Base-by-base conservation (phyloP, 345 rosid genomes). In the Laguncularia racemosa region DNA sequence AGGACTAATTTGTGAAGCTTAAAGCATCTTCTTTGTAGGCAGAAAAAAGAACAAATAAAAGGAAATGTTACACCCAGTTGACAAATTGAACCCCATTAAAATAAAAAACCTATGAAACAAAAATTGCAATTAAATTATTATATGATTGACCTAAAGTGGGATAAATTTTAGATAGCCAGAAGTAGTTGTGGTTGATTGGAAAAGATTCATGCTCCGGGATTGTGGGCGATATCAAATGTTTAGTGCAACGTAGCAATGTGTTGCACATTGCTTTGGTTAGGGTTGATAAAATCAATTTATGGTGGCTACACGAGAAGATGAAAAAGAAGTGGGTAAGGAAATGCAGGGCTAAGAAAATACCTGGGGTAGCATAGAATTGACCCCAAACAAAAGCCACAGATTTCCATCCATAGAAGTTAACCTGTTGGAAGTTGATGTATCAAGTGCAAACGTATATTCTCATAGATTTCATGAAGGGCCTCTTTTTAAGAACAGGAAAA, bases 181-280 rank as follows among this genome's bases (percentile, higher is more conserved):
- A 33, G 86, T 84, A 2, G 93, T 78, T 11, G 91, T 83, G 0
- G 97, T 80, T 1, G 95, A 81, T 97, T 96, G 90, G 80, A 81
- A 95, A 18, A 85, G 82, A 78, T 85, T 89, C 74, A 90, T 82
- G 73, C 85, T 85, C 3, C 80, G 56, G 33, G 84, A 72, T 66
- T 90, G 97, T 73, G 82, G 97, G 62, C 81, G 81, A 58, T 65
- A 74, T 43, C 60, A 80, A 56, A 95, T 86, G 58, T 73, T 95
- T 48, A 87, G 74, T 20, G 99, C 97, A 57, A 95, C 82, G 62
- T 90, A 90, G 75, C 81, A 90, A 69, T 95, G 99, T 21, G 97
- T 95, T 17, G 93, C 96, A 71, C 97, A 90, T 73, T 88, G 81
- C 73, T 84, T 88, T 14, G 87, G 96, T 63, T 88, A 78, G 2